phyloP scores from a whole-genome alignment of 495 filamentous ascomycete genomes.

The Aspergillus conjunctus region DNA sequence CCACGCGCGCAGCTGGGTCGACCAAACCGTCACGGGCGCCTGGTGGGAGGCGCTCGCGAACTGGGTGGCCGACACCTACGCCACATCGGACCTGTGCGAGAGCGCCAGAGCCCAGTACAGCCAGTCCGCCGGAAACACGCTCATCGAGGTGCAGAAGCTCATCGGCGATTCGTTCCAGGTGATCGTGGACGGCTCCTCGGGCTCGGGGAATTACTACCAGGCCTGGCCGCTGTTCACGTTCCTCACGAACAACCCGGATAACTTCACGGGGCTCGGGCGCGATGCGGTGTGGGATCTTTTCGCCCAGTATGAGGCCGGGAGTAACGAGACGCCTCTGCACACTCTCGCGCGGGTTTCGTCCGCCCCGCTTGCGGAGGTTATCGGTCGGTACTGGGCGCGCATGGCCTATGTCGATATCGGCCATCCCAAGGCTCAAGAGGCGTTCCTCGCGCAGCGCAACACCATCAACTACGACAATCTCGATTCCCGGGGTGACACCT shows the following conservation, averaged over 20 bases:
- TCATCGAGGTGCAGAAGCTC: slow-evolving; percentile 19
- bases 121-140: slow-evolving; percentile 5
- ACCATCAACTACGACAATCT: slow-evolving; percentile 15
- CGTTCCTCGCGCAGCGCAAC: slow-evolving; percentile 10
- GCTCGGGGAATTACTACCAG: slow-evolving; percentile 19
- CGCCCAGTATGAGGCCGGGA: slow-evolving; percentile 13
- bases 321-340: slow-evolving; percentile 22
- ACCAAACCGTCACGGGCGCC: slow-evolving; percentile 16
- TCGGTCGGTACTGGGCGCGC: slow-evolving; percentile 20
- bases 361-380: neutral
- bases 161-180: slow-evolving; percentile 20
- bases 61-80: slow-evolving; percentile 18
- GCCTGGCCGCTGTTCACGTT: slow-evolving; percentile 21
- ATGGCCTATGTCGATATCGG: slow-evolving; percentile 24
- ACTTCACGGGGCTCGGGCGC: slow-evolving; percentile 15
- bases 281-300: slow-evolving; percentile 12
- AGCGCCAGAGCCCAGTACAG: slow-evolving; percentile 5
- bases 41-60: slow-evolving; percentile 23
- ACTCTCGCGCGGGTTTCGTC: slow-evolving; percentile 10
- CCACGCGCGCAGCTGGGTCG: slow-evolving; percentile 18
- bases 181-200: slow-evolving; percentile 16
- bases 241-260: slow-evolving; percentile 21
- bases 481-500: slow-evolving; percentile 7
- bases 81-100: slow-evolving; percentile 14
- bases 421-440: slow-evolving; percentile 10